These are phyloP conservation scores for Clarireedia hainanense DNA, from an alignment of 2,329 filamentous ascomycete genomes.

Conservation along the genomic window DNA sequence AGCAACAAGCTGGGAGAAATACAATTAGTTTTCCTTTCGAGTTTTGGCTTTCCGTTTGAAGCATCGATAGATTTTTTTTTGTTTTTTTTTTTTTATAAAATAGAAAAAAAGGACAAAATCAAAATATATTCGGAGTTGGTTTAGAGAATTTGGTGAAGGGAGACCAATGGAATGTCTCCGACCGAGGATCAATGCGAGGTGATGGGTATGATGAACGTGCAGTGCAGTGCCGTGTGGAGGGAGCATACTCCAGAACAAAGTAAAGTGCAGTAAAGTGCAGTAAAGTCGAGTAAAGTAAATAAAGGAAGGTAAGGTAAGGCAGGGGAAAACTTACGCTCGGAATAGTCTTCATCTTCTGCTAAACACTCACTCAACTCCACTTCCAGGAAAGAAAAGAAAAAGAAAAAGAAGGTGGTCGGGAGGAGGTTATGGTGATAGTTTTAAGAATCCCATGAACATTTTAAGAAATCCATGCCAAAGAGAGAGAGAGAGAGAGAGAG, in stretches of 20 bases:
- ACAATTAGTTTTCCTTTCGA: conserved; percentile 11
- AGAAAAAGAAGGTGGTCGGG: conserved; percentile 14
- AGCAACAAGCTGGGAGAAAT: conserved; percentile 27
- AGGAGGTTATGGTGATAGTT: conserved; percentile 11
- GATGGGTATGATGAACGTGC: neutral
- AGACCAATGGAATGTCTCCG: neutral
- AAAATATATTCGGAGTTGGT: neutral
- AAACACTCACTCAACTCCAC: no score
- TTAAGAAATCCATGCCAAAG: conserved; percentile 22
- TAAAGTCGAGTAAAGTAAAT: neutral
- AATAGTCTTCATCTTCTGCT: conserved; percentile 26
- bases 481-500: neutral
- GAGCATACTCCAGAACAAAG: neutral
- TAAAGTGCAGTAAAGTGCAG: neutral
- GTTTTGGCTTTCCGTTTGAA: conserved; percentile 1
- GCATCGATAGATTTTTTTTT: neutral
- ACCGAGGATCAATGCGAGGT: neutral
- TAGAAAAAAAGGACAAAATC: neutral
- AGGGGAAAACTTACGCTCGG: conserved; percentile 25
- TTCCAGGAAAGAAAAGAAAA: conserved; percentile 14
- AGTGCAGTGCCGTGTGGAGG: no score
- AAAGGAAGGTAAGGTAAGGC: neutral
- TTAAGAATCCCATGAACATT: conserved; percentile 22
- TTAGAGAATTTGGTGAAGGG: neutral
- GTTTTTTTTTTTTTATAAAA: no score